Percentiles rank a stretch among this genome's conserved stretches.
These are phyloP conservation scores for Priceomyces melissophilus DNA, from an alignment of 805 yeast genomes.

Conservation along the genomic window DNA sequence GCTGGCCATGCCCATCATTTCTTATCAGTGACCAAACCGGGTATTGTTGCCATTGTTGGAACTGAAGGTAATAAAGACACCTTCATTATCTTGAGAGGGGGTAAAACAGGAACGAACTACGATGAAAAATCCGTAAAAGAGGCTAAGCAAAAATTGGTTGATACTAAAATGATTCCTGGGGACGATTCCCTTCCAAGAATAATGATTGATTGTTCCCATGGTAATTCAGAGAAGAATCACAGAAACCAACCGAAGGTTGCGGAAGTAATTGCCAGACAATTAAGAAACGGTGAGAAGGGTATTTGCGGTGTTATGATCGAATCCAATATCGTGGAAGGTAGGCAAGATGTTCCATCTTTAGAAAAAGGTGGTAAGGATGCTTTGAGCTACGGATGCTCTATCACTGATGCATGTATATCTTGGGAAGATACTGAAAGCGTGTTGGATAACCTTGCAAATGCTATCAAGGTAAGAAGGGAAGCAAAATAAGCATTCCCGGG, in stretches of 20 bases:
- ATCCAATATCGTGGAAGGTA: conserved; percentile 86
- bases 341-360: conserved; percentile 80
- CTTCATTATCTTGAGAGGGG: conserved; percentile 93
- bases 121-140: conserved; percentile 70
- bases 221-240: conserved; percentile 88
- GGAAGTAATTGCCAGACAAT: conserved; percentile 70
- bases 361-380: conserved; percentile 63
- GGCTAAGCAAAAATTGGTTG: conserved; percentile 58
- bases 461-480: conserved; percentile 74
- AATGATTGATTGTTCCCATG: conserved; percentile 98
- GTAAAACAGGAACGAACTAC: conserved; percentile 87
- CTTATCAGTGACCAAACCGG: conserved; percentile 92
- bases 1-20: conserved; percentile 93
- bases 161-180: conserved; percentile 46
- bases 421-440: conserved; percentile 83
- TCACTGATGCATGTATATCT: conserved; percentile 96
- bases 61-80: conserved; percentile 91
- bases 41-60: conserved; percentile 92
- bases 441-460: conserved; percentile 66
- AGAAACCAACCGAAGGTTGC: conserved; percentile 92
- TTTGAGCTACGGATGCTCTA: conserved; percentile 87
- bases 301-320: conserved; percentile 97
- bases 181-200: conserved; percentile 56
- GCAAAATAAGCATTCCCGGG: conserved; percentile 4
- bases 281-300: conserved; percentile 65